Percentiles rank a stretch among this genome's conserved stretches.
phyloP scores from a whole-genome alignment of 2,329 filamentous ascomycete species.

The Fusarium keratoplasticum region DNA sequence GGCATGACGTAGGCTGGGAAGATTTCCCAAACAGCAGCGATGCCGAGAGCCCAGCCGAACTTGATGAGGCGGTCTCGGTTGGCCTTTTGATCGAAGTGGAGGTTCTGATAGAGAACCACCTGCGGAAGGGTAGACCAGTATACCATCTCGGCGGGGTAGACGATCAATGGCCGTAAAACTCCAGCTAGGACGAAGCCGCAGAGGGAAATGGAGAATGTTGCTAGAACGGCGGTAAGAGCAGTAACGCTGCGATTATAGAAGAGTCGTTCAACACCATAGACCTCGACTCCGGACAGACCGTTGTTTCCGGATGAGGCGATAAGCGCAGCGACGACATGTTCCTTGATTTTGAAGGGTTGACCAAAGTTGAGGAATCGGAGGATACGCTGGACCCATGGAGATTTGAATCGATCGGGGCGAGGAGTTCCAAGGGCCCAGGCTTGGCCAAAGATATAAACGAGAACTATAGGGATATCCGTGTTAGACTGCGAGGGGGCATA shows the following conservation, averaged over 20 bases:
- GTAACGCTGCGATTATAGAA: constrained; percentile 35
- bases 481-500: neutral
- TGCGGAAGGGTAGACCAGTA: constrained; percentile 49
- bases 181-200: constrained; percentile 47
- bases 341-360: neutral
- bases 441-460: neutral
- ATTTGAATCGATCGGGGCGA: neutral
- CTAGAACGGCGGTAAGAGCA: constrained; percentile 42
- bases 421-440: neutral
- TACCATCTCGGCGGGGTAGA: constrained; percentile 50
- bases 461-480: neutral
- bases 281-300: constrained; percentile 31
- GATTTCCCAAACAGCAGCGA: constrained; percentile 58
- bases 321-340: constrained; percentile 34
- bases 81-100: constrained; percentile 46
- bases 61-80: constrained; percentile 45
- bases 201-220: constrained; percentile 45
- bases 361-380: neutral
- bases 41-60: constrained; percentile 44
- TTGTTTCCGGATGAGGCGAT: constrained; percentile 36
- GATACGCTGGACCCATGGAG: neutral
- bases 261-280: constrained; percentile 33
- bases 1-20: constrained; percentile 61
- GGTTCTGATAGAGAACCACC: constrained; percentile 49
- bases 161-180: constrained; percentile 45